These are phyloP conservation scores for Rhinocladiella mackenziei DNA, from an alignment of 2,329 filamentous ascomycete genomes.

Conservation along the genomic window DNA sequence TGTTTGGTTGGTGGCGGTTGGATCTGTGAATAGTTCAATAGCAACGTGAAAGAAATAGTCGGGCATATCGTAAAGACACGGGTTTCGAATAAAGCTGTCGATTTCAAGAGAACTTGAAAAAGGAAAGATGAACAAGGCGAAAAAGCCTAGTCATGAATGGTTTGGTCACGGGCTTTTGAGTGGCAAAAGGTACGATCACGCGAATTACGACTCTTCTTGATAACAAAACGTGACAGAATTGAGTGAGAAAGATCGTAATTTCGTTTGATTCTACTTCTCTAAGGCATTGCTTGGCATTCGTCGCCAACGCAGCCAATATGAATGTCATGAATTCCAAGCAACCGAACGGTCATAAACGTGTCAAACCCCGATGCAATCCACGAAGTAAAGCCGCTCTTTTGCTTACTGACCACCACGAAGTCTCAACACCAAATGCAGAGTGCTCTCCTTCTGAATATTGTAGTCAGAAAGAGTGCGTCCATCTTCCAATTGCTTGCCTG, in stretches of 20 bases:
- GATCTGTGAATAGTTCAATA: slow-evolving; percentile 54
- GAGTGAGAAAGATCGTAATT: not conserved
- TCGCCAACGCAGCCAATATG: not conserved
- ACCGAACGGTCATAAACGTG: too few relatives aligned
- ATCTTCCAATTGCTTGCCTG: slow-evolving; percentile 61
- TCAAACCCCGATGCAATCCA: not conserved
- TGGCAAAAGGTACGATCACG: not conserved
- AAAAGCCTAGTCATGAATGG: not conserved
- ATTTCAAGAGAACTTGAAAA: not conserved
- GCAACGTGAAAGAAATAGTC: slow-evolving; percentile 62
- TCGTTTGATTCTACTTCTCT: slow-evolving; percentile 7
- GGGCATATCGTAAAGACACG: slow-evolving; percentile 46
- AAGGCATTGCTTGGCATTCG: slow-evolving; percentile 6
- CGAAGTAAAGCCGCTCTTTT: too few relatives aligned
- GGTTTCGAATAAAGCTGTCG: not conserved
- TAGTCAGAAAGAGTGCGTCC: slow-evolving; percentile 52
- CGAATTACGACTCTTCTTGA: not conserved
- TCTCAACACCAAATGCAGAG: slow-evolving; percentile 60
- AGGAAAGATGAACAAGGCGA: not conserved
- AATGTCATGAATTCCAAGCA: slow-evolving; percentile 5
- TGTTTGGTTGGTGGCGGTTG: slow-evolving; percentile 17
- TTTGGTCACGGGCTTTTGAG: not conserved
- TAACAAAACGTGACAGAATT: too few relatives aligned
- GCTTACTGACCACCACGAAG: slow-evolving; percentile 50
- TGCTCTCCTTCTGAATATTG: slow-evolving; percentile 59